phyloP scores from a whole-genome alignment of 2,329 filamentous ascomycete species.

The Arthrobotrys sinensis region DNA sequence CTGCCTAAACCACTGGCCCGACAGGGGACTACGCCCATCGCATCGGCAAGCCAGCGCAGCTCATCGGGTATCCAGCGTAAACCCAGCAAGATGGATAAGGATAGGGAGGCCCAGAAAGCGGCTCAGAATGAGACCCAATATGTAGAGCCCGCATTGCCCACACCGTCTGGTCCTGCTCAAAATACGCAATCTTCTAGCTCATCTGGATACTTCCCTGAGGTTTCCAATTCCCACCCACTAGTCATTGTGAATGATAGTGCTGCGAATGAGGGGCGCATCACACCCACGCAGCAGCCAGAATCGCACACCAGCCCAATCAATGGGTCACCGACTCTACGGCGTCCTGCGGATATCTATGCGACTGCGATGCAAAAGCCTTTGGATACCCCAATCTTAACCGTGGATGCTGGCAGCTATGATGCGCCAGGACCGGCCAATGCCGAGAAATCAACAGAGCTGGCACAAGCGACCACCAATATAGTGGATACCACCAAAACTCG shows the following conservation, averaged over 20 bases:
- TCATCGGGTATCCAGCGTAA: slow-evolving; percentile 54
- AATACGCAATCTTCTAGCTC: not conserved
- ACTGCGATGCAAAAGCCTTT: slow-evolving; percentile 31
- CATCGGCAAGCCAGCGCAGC: slow-evolving; percentile 22
- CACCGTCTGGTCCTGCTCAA: not conserved
- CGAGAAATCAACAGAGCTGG: slow-evolving; percentile 3
- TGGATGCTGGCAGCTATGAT: slow-evolving; percentile 9
- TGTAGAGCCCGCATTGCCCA: slow-evolving; percentile 21
- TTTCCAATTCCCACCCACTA: not conserved
- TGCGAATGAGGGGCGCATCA: slow-evolving; percentile 18
- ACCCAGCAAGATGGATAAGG: slow-evolving; percentile 59
- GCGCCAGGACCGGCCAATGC: not conserved
- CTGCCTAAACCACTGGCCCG: slow-evolving; percentile 31
- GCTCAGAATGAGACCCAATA: slow-evolving; percentile 16
- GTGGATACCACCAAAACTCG: not conserved
- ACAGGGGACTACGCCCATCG: slow-evolving; percentile 45
- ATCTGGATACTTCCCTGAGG: not conserved
- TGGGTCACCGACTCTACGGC: slow-evolving; percentile 39
- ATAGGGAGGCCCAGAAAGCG: slow-evolving; percentile 25
- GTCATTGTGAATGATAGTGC: not conserved
- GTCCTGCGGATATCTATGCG: slow-evolving; percentile 52
- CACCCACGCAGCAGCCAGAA: slow-evolving; percentile 31
- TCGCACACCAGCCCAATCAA: slow-evolving; percentile 26
- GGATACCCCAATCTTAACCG: slow-evolving; percentile 3
- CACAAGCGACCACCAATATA: not conserved